Percentiles rank a stretch among this genome's conserved stretches.
These are phyloP conservation scores for Leccinum subrobustum DNA, from an alignment of 1,284 basidiomycete species.

Conservation along the genomic window DNA sequence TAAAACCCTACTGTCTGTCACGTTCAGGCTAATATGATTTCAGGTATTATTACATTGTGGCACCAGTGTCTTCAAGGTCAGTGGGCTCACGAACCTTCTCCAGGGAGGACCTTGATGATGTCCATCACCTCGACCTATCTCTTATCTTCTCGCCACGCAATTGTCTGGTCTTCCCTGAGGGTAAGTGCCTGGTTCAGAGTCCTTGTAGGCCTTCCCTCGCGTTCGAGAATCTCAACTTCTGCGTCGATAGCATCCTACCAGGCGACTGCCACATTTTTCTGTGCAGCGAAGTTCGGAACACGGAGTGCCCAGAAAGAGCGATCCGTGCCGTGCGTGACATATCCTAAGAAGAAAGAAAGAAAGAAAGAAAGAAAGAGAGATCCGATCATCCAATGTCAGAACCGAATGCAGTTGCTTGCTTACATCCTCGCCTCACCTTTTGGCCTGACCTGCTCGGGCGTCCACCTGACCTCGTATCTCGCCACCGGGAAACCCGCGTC, in stretches of 20 bases:
- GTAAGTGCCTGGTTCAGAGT: slow-evolving; percentile 46
- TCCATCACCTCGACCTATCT: slow-evolving; percentile 43
- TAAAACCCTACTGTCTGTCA: not conserved
- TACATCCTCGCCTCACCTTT: slow-evolving; percentile 41
- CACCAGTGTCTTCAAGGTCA: not conserved
- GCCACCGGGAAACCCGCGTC: slow-evolving; percentile 56
- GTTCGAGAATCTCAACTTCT: slow-evolving; percentile 42
- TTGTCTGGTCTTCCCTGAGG: slow-evolving; percentile 47
- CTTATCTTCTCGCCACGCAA: slow-evolving; percentile 54
- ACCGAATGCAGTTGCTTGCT: not conserved
- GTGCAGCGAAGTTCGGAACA: slow-evolving; percentile 20
- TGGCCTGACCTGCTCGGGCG: slow-evolving; percentile 54
- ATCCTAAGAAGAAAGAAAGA: slow-evolving; percentile 47
- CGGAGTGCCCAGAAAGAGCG: slow-evolving; percentile 47
- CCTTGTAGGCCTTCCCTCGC: slow-evolving; percentile 36
- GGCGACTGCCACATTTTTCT: slow-evolving; percentile 28
- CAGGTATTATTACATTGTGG: not conserved
- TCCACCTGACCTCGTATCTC: slow-evolving; percentile 69
- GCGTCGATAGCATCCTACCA: slow-evolving; percentile 41
- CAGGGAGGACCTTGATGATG: slow-evolving; percentile 31
- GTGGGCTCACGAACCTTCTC: slow-evolving; percentile 16
- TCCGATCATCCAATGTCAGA: not conserved
- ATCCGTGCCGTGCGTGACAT: slow-evolving; percentile 58
- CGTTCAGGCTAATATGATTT: not conserved
- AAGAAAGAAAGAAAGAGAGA: not conserved